Evolutionary conservation across 2,329 filamentous ascomycete genomes (phyloP).

Genomic region (Aspergillus fructus): DNA sequence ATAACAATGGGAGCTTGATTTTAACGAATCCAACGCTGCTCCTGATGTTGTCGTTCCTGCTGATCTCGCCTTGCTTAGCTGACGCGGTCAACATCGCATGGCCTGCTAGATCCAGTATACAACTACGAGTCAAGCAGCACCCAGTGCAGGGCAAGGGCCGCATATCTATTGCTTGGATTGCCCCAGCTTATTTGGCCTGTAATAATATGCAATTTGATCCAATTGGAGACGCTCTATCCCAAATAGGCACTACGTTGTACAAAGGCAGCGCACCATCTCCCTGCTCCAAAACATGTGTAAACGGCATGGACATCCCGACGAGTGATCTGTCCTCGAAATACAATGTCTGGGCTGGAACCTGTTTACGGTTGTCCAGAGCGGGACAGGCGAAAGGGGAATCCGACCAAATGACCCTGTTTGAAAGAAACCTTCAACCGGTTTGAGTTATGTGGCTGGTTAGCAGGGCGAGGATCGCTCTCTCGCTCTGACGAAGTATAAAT

Average conservation of each 20-base stretch:
- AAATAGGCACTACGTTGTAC: too few relatives aligned
- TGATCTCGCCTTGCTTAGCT: not conserved
- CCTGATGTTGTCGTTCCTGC: not conserved
- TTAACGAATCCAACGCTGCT: too few relatives aligned
- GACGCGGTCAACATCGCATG: constrained; percentile 4
- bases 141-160: too few relatives aligned
- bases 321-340: constrained; percentile 4
- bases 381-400: not conserved
- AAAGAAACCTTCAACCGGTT: not conserved
- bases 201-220: too few relatives aligned
- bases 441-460: not conserved
- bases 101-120: not conserved
- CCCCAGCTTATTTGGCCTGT: too few relatives aligned
- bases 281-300: not conserved
- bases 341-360: constrained; percentile 1
- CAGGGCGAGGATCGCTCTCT: not conserved
- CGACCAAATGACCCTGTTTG: not conserved
- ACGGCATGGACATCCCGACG: not conserved
- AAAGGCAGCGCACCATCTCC: not conserved
- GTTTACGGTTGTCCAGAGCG: not conserved
- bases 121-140: not conserved
- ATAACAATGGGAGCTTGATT: too few relatives aligned
- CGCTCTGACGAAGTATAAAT: not conserved
- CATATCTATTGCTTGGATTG: too few relatives aligned
- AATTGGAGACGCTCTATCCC: too few relatives aligned